Conservation (phyloP, 306 rosid genomes). For the Cucurbita pepo region DNA sequence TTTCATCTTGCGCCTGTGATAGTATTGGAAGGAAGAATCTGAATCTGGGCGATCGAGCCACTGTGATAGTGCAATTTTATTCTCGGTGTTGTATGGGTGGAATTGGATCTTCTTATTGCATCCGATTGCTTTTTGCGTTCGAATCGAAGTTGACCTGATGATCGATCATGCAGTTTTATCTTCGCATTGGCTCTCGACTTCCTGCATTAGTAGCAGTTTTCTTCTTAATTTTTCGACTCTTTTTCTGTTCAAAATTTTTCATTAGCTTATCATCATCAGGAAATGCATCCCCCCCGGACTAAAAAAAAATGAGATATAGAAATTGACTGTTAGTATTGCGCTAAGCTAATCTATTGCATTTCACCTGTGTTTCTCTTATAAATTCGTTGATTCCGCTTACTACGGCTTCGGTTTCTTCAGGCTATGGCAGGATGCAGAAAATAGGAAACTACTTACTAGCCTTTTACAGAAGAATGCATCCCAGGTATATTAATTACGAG, state of each 20-base stretch:
- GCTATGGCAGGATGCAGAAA: slow-evolving; percentile 98
- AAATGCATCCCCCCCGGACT: background rate
- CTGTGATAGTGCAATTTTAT: background rate
- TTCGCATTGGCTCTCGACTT: background rate
- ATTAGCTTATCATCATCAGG: background rate
- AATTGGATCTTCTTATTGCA: background rate
- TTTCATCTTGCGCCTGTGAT: background rate
- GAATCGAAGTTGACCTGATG: background rate
- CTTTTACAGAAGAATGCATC: slow-evolving; percentile 50
- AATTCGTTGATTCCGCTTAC: background rate
- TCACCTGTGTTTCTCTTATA: background rate
- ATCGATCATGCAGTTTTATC: background rate
- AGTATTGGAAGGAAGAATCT: background rate
- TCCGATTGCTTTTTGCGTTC: background rate
- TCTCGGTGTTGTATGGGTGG: background rate
- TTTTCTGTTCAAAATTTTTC: background rate
- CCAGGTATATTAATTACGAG: slow-evolving; percentile 30
- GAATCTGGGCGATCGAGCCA: background rate
- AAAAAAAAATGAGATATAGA: background rate
- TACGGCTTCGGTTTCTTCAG: slow-evolving; percentile 20
- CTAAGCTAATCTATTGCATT: background rate
- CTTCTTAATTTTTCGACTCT: background rate
- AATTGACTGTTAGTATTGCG: background rate
- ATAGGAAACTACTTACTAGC: slow-evolving; percentile 47
- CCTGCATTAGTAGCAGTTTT: background rate